Conservation (phyloP, 1,139 yeast genomes). For the Diutina rugosa region DNA sequence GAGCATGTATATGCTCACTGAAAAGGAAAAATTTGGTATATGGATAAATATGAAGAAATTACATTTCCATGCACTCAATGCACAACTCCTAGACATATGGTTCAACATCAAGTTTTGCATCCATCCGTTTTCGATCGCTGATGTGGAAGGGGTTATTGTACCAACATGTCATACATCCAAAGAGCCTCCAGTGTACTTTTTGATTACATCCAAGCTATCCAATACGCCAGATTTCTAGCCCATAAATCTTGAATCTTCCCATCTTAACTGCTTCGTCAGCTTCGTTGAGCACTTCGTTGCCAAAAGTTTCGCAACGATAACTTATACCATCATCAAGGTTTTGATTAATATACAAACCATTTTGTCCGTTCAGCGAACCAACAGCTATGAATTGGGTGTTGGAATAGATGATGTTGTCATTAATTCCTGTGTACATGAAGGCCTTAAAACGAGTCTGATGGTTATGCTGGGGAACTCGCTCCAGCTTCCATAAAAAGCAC, state of each 20-base stretch:
- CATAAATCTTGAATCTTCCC: conserved; percentile 57
- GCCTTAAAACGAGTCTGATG: conserved; percentile 46
- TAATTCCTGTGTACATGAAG: conserved; percentile 78
- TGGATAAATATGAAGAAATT: too few species aligned
- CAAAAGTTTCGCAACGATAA: conserved; percentile 72
- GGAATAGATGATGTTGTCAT: conserved; percentile 78
- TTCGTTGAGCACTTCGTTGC: conserved; percentile 56
- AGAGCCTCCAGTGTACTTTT: too few species aligned
- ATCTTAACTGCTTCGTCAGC: conserved; percentile 10
- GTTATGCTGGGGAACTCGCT: conserved; percentile 15
- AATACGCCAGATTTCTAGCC: conserved; percentile 79
- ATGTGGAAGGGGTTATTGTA: too few species aligned
- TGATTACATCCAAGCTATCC: conserved; percentile 14
- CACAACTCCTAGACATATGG: too few species aligned
- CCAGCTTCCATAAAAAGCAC: conserved; percentile 80
- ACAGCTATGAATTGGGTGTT: conserved; percentile 66
- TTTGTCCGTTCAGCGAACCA: conserved; percentile 86
- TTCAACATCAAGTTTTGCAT: too few species aligned
- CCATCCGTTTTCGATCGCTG: too few species aligned
- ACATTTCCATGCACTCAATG: too few species aligned
- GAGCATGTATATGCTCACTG: too few species aligned
- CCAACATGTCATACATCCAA: too few species aligned
- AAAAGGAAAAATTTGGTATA: too few species aligned
- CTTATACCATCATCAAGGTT: conserved; percentile 67
- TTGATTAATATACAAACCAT: conserved; percentile 83